These are phyloP conservation scores for Rhinocladiella similis DNA, from an alignment of 2,329 filamentous ascomycete species.

Conservation along the genomic window DNA sequence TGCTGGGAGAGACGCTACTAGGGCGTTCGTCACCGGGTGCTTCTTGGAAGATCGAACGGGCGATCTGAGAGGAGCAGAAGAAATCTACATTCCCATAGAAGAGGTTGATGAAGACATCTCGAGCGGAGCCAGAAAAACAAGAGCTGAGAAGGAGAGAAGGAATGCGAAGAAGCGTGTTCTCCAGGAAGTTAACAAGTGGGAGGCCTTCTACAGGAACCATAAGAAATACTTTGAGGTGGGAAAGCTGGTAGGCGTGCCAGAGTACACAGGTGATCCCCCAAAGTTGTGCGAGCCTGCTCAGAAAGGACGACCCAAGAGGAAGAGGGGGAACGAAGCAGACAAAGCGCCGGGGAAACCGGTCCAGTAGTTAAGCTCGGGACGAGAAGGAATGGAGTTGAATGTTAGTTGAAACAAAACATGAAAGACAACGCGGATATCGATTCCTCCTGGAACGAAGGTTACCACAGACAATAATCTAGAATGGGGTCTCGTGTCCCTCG, in stretches of 20 bases:
- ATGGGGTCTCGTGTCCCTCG: background rate
- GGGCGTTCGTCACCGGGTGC: conserved; percentile 89
- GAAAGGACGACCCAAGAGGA: conserved; percentile 61
- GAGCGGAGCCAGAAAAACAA: conserved; percentile 47
- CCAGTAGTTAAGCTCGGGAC: conserved; percentile 13
- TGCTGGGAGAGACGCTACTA: conserved; percentile 79
- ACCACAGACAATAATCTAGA: too few relatives aligned
- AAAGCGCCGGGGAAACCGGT: conserved; percentile 28
- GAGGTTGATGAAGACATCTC: conserved; percentile 53
- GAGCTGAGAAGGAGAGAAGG: conserved; percentile 63
- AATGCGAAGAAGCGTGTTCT: conserved; percentile 66
- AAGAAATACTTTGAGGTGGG: conserved; percentile 82
- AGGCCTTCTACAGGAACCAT: conserved; percentile 75
- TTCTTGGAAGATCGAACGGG: conserved; percentile 81
- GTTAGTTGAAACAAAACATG: background rate
- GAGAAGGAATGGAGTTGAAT: background rate
- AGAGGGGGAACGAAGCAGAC: conserved; percentile 30
- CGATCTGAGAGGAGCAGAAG: conserved; percentile 83
- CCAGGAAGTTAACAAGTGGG: conserved; percentile 75
- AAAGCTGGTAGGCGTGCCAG: conserved; percentile 57
- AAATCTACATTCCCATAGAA: conserved; percentile 73
- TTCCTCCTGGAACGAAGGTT: too few relatives aligned
- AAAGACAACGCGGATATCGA: background rate
- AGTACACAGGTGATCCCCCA: conserved; percentile 51
- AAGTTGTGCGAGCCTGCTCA: conserved; percentile 71